Conservation (phyloP, 148 eudicot genomes). For the Fagopyrum esculentum region DNA sequence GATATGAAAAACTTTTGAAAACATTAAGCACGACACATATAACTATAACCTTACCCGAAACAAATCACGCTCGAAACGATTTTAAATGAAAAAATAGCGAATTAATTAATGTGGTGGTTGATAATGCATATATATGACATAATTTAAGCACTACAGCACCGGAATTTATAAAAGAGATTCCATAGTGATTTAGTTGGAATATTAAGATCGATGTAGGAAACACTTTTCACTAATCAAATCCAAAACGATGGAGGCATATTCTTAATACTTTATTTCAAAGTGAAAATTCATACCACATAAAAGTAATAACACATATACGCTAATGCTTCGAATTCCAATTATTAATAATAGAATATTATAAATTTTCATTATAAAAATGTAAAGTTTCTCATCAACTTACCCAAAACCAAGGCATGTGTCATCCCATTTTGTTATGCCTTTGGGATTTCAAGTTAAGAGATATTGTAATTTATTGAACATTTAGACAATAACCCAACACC, state of each 20-base stretch:
- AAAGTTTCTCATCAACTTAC: not conserved
- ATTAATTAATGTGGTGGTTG: too few relatives aligned
- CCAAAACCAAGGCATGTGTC: not conserved
- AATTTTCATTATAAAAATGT: not conserved
- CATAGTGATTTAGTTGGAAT: not conserved
- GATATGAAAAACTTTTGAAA: too few relatives aligned
- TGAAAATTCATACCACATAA: not conserved
- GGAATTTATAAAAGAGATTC: not conserved
- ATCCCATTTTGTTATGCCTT: not conserved
- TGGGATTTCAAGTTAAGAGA: not conserved
- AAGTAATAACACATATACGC: not conserved
- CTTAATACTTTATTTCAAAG: constrained; percentile 7
- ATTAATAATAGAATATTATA: too few relatives aligned
- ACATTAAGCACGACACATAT: too few relatives aligned
- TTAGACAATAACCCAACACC: constrained; percentile 7
- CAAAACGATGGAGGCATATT: constrained; percentile 2
- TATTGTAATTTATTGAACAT: not conserved
- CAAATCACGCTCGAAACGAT: too few relatives aligned
- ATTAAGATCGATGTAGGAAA: not conserved
- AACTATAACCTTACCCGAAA: too few relatives aligned
- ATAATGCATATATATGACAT: too few relatives aligned
- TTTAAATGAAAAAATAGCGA: not conserved
- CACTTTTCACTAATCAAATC: not conserved
- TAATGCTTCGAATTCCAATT: not conserved
- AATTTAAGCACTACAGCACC: too few relatives aligned